Evolutionary conservation across 306 rosid genomes (phyloP).

Genomic region (Adenanthera pavonina): DNA sequence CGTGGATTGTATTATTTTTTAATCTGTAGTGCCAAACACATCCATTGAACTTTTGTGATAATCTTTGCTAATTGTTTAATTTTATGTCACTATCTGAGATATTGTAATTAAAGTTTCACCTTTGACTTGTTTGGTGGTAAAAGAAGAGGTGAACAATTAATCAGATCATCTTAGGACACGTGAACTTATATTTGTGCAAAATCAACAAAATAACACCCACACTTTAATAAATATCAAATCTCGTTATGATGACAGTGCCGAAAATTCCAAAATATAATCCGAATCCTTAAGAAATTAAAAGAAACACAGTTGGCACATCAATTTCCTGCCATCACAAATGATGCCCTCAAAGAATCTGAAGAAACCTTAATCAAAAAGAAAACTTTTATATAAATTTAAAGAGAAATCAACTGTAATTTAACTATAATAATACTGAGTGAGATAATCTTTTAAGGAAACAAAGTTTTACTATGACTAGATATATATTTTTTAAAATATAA

Average conservation of each 20-base stretch:
- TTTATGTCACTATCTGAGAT: not conserved
- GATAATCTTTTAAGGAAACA: constrained; percentile 38
- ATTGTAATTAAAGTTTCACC: not conserved
- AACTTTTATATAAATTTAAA: not conserved
- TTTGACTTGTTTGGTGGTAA: not conserved
- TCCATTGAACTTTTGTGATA: not conserved
- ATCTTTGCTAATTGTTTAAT: not conserved
- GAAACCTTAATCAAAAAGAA: not conserved
- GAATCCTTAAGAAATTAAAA: not conserved
- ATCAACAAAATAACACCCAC: not conserved
- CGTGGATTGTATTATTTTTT: not conserved
- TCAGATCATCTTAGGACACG: not conserved
- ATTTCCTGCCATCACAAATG: no score
- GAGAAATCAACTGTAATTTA: no score
- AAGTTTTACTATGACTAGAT: not conserved
- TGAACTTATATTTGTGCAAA: not conserved
- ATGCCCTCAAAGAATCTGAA: not conserved
- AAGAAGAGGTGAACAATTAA: not conserved
- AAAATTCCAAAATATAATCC: no score
- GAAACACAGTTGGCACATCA: not conserved
- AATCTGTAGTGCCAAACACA: not conserved
- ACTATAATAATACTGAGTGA: constrained; percentile 28
- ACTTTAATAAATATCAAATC: no score
- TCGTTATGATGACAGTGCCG: no score
- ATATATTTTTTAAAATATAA: not conserved